phyloP scores from a whole-genome alignment of 495 filamentous ascomycete genomes.

The Aspergillus bridgeri region DNA sequence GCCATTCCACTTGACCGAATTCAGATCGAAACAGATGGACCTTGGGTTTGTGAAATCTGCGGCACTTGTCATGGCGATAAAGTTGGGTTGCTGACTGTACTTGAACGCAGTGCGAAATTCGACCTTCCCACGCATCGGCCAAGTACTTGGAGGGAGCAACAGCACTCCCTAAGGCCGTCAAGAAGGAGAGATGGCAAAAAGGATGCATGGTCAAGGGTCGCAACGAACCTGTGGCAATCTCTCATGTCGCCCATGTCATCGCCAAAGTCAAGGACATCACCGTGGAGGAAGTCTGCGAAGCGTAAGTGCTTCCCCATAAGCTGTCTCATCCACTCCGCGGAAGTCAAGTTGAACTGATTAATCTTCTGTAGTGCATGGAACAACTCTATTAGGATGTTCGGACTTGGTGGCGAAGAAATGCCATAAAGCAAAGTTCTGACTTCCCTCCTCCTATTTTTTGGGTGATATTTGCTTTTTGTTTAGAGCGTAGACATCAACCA shows the following conservation, averaged over 20 bases:
- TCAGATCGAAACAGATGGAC: conserved; percentile 92
- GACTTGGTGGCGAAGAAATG: conserved; percentile 56
- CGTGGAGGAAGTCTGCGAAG: conserved; percentile 80
- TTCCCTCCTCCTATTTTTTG: not conserved
- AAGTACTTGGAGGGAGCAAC: conserved; percentile 46
- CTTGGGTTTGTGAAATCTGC: conserved; percentile 56
- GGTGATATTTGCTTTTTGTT: not conserved
- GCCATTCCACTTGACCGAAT: conserved; percentile 68
- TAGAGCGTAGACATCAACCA: not conserved
- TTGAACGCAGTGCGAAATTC: conserved; percentile 48
- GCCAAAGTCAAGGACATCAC: conserved; percentile 76
- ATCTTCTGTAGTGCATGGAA: conserved; percentile 58
- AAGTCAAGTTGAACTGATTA: not conserved
- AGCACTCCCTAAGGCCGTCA: conserved; percentile 57
- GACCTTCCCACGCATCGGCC: conserved; percentile 50
- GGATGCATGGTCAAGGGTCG: conserved; percentile 84
- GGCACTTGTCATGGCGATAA: not conserved
- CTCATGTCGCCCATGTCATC: conserved; percentile 79
- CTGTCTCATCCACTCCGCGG: not conserved
- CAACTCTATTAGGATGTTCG: conserved; percentile 80
- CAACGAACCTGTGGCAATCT: conserved; percentile 85
- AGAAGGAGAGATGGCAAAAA: conserved; percentile 90
- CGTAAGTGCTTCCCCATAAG: conserved; percentile 54
- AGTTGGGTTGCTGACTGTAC: conserved; percentile 7
- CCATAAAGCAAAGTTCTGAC: conserved; percentile 7